phyloP scores from a whole-genome alignment of 192 early-diverging fungal species.

The Gryganskiella cystojenkinii region DNA sequence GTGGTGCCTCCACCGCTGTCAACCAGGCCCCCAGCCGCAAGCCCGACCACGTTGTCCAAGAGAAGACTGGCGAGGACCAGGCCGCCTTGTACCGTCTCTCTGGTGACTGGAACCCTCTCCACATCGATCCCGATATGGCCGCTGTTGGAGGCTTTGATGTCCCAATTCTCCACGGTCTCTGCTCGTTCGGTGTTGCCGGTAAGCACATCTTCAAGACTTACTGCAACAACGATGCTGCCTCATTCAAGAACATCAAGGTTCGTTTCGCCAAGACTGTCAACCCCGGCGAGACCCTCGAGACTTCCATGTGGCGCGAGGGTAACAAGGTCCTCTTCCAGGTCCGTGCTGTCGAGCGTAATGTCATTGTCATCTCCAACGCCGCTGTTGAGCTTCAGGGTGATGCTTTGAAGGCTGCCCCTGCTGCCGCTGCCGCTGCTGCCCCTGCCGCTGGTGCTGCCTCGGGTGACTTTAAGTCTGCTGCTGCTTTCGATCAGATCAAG shows the following conservation, averaged over 20 bases:
- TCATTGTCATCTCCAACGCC: conserved; percentile 90
- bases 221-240: conserved; percentile 73
- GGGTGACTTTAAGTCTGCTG: conserved; percentile 77
- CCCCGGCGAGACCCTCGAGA: conserved; percentile 98
- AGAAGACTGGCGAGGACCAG: conserved; percentile 92
- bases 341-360: conserved; percentile 93
- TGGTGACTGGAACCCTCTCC: conserved; percentile 97
- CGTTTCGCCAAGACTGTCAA: conserved; percentile 89
- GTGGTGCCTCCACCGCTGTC: conserved; percentile 81
- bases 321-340: conserved; percentile 94
- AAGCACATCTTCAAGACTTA: conserved; percentile 89
- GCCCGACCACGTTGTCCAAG: conserved; percentile 84
- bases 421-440: conserved; percentile 42
- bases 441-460: conserved; percentile 58
- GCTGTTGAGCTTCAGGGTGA: conserved; percentile 83
- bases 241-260: conserved; percentile 90
- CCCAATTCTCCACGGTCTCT: conserved; percentile 97
- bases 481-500: conserved; percentile 77
- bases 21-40: conserved; percentile 85
- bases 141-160: conserved; percentile 94
- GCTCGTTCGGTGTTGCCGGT: conserved; percentile 90
- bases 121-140: conserved; percentile 96
- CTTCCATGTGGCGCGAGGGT: conserved; percentile 95
- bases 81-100: conserved; percentile 96
- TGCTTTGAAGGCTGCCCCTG: conserved; percentile 43